A percentile compares a stretch with the other conserved stretches of the same genome.
Conservation (phyloP, 768 basidiomycete species). For the Mycena filopes region DNA sequence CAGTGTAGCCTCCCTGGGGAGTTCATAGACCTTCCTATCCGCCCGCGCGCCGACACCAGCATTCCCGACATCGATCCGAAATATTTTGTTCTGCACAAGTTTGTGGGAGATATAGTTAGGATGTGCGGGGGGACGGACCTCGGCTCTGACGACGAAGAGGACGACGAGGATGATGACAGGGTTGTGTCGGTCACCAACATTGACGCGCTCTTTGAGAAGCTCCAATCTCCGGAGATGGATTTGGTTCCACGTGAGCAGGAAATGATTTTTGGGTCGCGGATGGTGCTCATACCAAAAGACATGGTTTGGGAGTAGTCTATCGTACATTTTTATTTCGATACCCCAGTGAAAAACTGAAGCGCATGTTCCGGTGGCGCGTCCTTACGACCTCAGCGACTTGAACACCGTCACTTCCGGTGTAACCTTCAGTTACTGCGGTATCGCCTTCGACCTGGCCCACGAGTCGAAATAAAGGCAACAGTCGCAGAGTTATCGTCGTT, state of each 20-base stretch:
- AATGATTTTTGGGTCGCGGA: conserved; percentile 13
- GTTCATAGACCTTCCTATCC: neutral
- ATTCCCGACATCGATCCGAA: conserved; percentile 18
- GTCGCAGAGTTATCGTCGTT: no score
- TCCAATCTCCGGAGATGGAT: conserved; percentile 19
- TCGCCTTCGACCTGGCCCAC: no score
- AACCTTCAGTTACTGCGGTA: no score
- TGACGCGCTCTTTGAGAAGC: conserved; percentile 13
- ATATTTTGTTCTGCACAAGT: conserved; percentile 19
- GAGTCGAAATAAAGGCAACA: no score
- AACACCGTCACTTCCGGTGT: no score
- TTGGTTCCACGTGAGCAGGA: conserved; percentile 24
- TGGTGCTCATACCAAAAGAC: conserved; percentile 18
- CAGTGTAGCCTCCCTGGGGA: no score
- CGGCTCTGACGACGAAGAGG: conserved; percentile 8
- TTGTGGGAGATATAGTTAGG: conserved; percentile 19
- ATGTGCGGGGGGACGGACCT: conserved; percentile 12
- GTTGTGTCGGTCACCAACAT: neutral
- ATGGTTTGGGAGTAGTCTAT: conserved; percentile 12
- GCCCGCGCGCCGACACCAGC: neutral
- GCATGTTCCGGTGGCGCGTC: no score
- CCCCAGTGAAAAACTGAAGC: no score
- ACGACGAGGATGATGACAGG: neutral
- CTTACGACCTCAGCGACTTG: no score
- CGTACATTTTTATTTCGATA: no score